Conservation (phyloP, 306 rosid species). For the Dryas drummondii region DNA sequence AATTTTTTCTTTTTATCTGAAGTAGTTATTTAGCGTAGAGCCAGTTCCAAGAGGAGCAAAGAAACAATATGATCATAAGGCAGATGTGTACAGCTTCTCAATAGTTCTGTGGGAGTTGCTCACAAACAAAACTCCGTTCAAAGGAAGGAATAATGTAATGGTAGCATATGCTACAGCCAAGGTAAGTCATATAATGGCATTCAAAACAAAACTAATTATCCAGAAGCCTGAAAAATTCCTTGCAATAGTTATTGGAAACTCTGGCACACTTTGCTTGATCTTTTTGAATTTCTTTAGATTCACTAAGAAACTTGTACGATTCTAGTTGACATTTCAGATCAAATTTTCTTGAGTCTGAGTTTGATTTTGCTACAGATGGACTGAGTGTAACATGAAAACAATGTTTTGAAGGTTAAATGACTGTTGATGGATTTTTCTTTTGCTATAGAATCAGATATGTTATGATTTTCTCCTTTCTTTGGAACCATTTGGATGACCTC, state of each 20-base stretch:
- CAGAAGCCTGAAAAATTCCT: background rate
- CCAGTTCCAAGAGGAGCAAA: conserved; percentile 48
- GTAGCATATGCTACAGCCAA: conserved; percentile 64
- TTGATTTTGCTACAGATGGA: background rate
- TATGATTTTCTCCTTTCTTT: background rate
- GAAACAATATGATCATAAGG: conserved; percentile 58
- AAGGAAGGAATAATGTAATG: conserved; percentile 39
- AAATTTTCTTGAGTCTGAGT: background rate
- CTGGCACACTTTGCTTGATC: background rate
- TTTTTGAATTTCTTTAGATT: background rate
- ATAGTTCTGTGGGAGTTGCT: conserved; percentile 57
- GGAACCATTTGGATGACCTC: conserved; percentile 14
- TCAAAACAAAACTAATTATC: background rate
- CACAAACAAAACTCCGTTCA: conserved; percentile 56
- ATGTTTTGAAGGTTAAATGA: background rate
- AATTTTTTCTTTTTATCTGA: background rate
- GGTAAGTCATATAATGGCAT: conserved; percentile 29
- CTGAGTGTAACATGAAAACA: background rate
- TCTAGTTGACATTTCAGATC: background rate
- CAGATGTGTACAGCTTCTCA: conserved; percentile 64
- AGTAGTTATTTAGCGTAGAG: conserved; percentile 47
- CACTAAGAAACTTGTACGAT: background rate
- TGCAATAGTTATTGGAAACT: background rate
- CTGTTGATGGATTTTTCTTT: background rate
- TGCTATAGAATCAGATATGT: background rate